A percentile compares a stretch with the other conserved stretches of the same genome.
Evolutionary conservation across 768 basidiomycete genomes (phyloP).

Genomic region (Trametes gibbosa): DNA sequence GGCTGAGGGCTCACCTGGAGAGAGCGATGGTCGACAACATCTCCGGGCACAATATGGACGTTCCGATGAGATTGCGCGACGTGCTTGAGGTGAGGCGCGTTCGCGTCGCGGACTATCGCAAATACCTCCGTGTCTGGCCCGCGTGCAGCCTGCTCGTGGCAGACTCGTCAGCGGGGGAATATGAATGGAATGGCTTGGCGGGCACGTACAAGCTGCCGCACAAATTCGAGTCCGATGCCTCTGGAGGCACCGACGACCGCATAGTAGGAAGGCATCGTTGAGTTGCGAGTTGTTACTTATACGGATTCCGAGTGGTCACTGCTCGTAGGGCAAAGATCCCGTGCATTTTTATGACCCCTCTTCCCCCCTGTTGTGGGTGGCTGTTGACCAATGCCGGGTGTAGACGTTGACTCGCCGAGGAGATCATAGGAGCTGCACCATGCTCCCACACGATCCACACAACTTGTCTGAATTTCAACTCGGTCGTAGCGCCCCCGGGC

Average conservation of each 20-base stretch:
- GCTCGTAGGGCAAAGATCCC: no score
- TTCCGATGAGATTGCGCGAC: constrained; percentile 15
- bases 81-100: constrained; percentile 4
- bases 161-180: neutral
- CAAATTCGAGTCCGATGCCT: constrained; percentile 8
- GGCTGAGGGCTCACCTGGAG: constrained; percentile 30
- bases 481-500: no score
- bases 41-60: constrained; percentile 35
- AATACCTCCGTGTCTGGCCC: constrained; percentile 19
- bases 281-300: no score
- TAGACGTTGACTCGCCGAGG: no score
- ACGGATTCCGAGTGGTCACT: no score
- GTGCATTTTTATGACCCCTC: no score
- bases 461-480: no score
- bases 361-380: no score
- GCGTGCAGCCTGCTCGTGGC: constrained; percentile 2
- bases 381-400: no score
- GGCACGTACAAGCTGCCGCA: neutral
- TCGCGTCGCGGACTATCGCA: constrained; percentile 22
- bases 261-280: neutral
- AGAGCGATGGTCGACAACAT: constrained; percentile 32
- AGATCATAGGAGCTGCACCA: no score
- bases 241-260: constrained; percentile 9
- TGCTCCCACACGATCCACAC: no score
- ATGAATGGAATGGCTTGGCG: no score